These are phyloP conservation scores for Actinidia arguta DNA, from an alignment of 179 eudicot genomes.

Conservation along the genomic window DNA sequence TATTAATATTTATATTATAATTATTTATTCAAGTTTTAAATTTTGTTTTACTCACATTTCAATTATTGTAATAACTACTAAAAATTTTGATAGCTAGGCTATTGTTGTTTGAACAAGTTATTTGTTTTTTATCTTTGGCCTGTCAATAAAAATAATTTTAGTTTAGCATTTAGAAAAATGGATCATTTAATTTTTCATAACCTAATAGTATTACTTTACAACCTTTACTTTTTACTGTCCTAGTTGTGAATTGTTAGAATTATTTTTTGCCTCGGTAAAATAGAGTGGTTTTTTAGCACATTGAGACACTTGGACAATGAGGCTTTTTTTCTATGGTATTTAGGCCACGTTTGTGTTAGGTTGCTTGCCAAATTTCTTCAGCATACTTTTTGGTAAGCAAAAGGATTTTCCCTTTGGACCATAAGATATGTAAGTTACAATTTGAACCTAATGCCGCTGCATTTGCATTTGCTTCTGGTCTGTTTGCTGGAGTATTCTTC, in stretches of 20 bases:
- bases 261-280: neutral
- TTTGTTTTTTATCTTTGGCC: too few species aligned
- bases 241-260: neutral
- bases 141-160: too few species aligned
- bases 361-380: constrained; percentile 65
- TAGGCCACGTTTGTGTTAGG: constrained; percentile 70
- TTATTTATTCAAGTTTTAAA: too few species aligned
- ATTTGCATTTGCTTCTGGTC: constrained; percentile 46
- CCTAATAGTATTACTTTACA: too few species aligned
- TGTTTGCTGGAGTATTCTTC: constrained; percentile 81
- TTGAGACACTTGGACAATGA: constrained; percentile 79
- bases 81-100: too few species aligned
- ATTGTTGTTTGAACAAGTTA: too few species aligned
- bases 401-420: neutral
- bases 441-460: constrained; percentile 3
- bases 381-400: constrained; percentile 75
- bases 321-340: constrained; percentile 76
- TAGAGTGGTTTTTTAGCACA: constrained; percentile 4
- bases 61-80: too few species aligned
- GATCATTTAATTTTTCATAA: too few species aligned
- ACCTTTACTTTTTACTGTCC: too few species aligned
- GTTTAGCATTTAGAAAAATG: too few species aligned
- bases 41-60: too few species aligned
- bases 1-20: too few species aligned
- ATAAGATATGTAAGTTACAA: neutral